Percentiles rank a stretch among this genome's conserved stretches.
Conservation (phyloP, 306 rosid genomes). For the Castanea crenata region DNA sequence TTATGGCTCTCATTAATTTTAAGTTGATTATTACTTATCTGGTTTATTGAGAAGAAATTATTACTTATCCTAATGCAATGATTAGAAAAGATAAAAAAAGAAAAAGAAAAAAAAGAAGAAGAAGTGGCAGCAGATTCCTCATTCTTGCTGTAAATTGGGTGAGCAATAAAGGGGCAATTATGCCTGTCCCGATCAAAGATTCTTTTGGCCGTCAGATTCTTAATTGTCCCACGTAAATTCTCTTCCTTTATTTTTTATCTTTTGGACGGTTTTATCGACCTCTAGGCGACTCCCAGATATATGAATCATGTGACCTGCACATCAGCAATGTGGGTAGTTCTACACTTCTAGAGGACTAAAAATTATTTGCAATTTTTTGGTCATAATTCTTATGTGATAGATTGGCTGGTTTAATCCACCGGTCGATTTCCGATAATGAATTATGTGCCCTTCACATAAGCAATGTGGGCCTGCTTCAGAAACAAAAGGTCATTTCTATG, state of each 20-base stretch:
- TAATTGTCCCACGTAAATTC: not conserved
- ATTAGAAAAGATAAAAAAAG: not conserved
- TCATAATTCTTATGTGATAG: too few relatives aligned
- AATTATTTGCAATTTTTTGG: too few relatives aligned
- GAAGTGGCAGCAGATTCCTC: not conserved
- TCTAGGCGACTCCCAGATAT: not conserved
- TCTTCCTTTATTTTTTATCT: not conserved
- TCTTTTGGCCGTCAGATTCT: not conserved
- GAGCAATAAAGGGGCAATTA: not conserved
- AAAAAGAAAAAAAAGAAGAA: not conserved
- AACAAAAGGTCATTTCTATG: too few relatives aligned
- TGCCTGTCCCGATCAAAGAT: not conserved
- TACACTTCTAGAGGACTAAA: too few relatives aligned
- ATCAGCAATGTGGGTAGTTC: not conserved
- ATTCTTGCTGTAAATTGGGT: not conserved
- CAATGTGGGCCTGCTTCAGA: not conserved
- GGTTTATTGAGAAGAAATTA: not conserved
- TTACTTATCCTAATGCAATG: constrained; percentile 2
- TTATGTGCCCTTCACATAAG: not conserved
- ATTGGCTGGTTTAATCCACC: not conserved
- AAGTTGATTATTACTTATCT: not conserved
- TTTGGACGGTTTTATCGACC: not conserved
- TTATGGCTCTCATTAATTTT: not conserved
- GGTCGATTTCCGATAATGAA: not conserved
- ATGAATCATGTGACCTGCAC: not conserved